These are phyloP conservation scores for Verticillium nonalfalfae DNA, from an alignment of 2,329 filamentous ascomycete species.

Conservation along the genomic window DNA sequence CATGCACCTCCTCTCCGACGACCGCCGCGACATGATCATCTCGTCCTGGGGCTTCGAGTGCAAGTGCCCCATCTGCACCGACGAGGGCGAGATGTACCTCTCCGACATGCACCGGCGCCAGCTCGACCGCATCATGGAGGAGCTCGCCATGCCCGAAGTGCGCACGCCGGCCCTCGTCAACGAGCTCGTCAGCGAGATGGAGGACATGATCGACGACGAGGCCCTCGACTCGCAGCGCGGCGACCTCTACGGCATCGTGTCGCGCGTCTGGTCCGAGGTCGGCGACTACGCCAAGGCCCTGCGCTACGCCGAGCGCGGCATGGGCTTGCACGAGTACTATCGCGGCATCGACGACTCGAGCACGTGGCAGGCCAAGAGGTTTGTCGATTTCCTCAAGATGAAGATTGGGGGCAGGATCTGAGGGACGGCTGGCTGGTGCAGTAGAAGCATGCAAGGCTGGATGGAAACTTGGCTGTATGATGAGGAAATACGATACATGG, in stretches of 20 bases:
- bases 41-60: slow-evolving; percentile 20
- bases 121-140: slow-evolving; percentile 15
- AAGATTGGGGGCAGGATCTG: neutral
- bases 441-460: neutral
- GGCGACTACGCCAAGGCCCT: slow-evolving; percentile 13
- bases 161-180: slow-evolving; percentile 6
- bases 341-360: neutral
- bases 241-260: slow-evolving; percentile 15
- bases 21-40: slow-evolving; percentile 14
- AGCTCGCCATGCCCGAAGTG: slow-evolving; percentile 11
- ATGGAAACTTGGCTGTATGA: neutral
- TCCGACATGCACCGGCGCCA: slow-evolving; percentile 15
- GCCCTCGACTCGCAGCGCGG: slow-evolving; percentile 16
- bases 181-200: slow-evolving; percentile 12
- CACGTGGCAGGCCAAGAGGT: slow-evolving; percentile 1
- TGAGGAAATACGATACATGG: neutral
- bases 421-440: neutral
- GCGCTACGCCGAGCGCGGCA: slow-evolving; percentile 9
- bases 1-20: slow-evolving; percentile 16
- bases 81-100: slow-evolving; percentile 5
- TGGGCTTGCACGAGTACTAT: slow-evolving; percentile 1
- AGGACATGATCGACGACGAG: slow-evolving; percentile 13
- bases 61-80: slow-evolving; percentile 17
- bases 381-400: neutral
- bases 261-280: slow-evolving; percentile 12